Evolutionary conservation across 2,329 filamentous ascomycete genomes (phyloP).

Genomic region (Colletotrichum kahawae): DNA sequence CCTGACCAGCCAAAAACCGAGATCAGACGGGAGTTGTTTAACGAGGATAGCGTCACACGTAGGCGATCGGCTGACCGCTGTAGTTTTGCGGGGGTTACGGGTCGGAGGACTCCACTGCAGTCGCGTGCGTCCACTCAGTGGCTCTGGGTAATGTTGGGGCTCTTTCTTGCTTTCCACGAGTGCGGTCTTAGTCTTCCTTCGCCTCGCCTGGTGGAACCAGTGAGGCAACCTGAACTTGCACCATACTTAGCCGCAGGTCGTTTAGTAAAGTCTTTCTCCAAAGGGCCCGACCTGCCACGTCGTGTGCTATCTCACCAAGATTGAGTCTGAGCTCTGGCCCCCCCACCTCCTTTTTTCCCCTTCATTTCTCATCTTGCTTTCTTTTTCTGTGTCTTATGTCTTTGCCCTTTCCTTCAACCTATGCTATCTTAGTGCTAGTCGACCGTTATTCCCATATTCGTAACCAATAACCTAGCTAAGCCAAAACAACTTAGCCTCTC

Average conservation of each 20-base stretch:
- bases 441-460: not conserved
- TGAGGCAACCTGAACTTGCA: not conserved
- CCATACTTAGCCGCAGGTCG: not conserved
- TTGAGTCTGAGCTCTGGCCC: not conserved
- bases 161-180: not conserved
- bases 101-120: not conserved
- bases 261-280: not conserved
- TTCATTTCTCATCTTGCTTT: not conserved
- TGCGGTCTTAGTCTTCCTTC: not conserved
- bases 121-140: not conserved
- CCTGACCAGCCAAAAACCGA: not conserved
- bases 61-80: not conserved
- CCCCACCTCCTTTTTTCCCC: not conserved
- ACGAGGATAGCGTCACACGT: not conserved
- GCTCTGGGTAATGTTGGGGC: not conserved
- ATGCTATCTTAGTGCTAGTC: not conserved
- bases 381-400: not conserved
- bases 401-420: not conserved
- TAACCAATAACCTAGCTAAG: not conserved
- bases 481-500: not conserved
- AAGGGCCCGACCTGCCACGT: not conserved
- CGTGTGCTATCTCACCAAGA: not conserved
- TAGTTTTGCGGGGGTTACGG: not conserved
- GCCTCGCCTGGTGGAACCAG: not conserved
- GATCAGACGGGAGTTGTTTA: not conserved